Conservation (phyloP, 805 yeast genomes). For the Trichomonascus vanleenenianus region DNA sequence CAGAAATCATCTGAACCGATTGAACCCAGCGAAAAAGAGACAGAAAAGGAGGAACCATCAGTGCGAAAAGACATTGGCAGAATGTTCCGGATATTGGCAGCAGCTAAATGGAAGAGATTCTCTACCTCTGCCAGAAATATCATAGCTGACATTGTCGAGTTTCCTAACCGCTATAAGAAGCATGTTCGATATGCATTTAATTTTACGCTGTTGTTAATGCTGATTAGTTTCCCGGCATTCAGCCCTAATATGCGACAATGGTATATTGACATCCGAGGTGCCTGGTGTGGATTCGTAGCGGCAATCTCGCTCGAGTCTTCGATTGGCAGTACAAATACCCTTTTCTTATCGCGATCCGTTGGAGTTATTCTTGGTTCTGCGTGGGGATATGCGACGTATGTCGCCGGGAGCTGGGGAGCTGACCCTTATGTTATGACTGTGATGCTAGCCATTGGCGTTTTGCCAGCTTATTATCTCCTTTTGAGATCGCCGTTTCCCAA, state of each 20-base stretch:
- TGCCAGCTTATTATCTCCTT: slow-evolving; percentile 39
- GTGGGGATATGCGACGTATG: slow-evolving; percentile 43
- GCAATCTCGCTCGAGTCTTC: slow-evolving; percentile 43
- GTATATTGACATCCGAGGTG: slow-evolving; percentile 41
- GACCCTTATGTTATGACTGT: slow-evolving; percentile 36
- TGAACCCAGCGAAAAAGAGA: not conserved
- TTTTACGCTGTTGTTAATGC: slow-evolving; percentile 37
- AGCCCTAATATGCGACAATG: slow-evolving; percentile 40
- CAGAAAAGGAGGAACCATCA: no score
- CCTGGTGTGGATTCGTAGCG: slow-evolving; percentile 50
- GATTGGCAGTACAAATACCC: slow-evolving; percentile 43
- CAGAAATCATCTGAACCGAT: not conserved
- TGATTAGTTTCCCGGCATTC: slow-evolving; percentile 46
- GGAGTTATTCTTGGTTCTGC: slow-evolving; percentile 42
- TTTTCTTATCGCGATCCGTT: slow-evolving; percentile 39
- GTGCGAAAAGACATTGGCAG: no score
- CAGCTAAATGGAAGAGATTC: no score
- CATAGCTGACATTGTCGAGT: slow-evolving; percentile 19
- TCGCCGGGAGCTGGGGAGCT: slow-evolving; percentile 29
- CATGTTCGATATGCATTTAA: slow-evolving; percentile 43
- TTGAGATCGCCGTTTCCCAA: slow-evolving; percentile 42
- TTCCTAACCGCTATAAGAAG: slow-evolving; percentile 15
- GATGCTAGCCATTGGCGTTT: slow-evolving; percentile 36
- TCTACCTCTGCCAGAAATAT: slow-evolving; percentile 4
- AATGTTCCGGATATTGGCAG: no score